Conservation (phyloP, 2,329 filamentous ascomycete species). For the Diaporthe humulicola region DNA sequence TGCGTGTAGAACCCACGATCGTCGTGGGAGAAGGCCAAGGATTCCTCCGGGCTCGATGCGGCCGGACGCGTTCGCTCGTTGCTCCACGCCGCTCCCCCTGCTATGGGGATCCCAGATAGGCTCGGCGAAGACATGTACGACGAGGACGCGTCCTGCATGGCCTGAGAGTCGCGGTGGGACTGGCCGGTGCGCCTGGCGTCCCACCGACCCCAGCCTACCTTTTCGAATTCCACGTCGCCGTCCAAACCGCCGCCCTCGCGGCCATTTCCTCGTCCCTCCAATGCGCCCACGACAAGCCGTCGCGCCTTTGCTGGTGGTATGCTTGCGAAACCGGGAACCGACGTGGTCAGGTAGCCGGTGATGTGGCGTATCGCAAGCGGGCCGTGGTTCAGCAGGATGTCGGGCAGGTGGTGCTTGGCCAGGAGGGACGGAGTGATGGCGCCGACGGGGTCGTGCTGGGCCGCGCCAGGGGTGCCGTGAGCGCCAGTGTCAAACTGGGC, state of each 20-base stretch:
- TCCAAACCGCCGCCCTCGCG: conserved; percentile 71
- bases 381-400: conserved; percentile 89
- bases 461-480: conserved; percentile 55
- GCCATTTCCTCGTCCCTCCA: conserved; percentile 80
- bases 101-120: conserved; percentile 69
- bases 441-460: conserved; percentile 77
- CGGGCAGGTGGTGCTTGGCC: conserved; percentile 89
- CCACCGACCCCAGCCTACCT: conserved; percentile 98
- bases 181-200: conserved; percentile 83
- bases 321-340: conserved; percentile 90
- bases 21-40: conserved; percentile 82
- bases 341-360: conserved; percentile 93
- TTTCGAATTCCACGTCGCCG: conserved; percentile 87
- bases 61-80: conserved; percentile 62
- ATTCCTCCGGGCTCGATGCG: conserved; percentile 76
- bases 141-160: conserved; percentile 56
- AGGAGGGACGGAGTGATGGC: conserved; percentile 88
- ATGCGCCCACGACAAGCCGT: conserved; percentile 89
- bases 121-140: conserved; percentile 59
- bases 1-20: conserved; percentile 76
- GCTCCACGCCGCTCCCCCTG: conserved; percentile 57
- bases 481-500: conserved; percentile 45
- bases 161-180: conserved; percentile 59
- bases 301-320: conserved; percentile 92
- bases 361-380: conserved; percentile 95